Evolutionary conservation across 768 basidiomycete species (phyloP), one percentile per base, ranked within the genome.

Genomic region (Cytidiella melzeri): DNA sequence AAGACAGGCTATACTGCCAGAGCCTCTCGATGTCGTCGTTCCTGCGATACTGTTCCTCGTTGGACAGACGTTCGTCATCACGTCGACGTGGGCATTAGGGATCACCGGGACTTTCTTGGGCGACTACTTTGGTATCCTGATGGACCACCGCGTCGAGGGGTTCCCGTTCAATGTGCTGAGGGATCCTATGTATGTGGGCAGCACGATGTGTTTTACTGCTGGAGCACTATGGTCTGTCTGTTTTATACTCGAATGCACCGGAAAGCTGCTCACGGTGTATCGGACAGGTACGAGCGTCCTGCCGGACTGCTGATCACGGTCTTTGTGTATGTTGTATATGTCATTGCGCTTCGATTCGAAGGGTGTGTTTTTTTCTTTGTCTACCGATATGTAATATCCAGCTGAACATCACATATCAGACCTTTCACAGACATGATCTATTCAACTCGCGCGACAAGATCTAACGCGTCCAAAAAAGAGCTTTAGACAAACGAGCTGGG

Each of bases 111-210:
- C 92, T 2, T 96, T 93, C 73, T 73, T 91, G 41, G 87, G 70
- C 1, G 87, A 87, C 62, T 90, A 90, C 62, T 90, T 92, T 56
- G 89, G 87, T 3, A 88, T 91, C 52, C 67, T 89, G 55, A 92
- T 87, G 92, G 83, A 91, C 60, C 74, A 84, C 52, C 75, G 89
- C 45, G 93, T 97, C n/a, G 86, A 92, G 60, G 86, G 88, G 19
- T 99, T 99, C 73, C 95, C 95, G 0, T 99, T 97, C 76, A 95
- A 95, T 63, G 77, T 96, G 41, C 74, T 94, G 37, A 74, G 80
- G 18, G 86, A 96, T 65, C 95, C 95, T 0, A 99, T 99, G 95
- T 98, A 99, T 62, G 87, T 92, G 41, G 95, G 95, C 6, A 92
- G 87, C 61, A 93, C 92, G 4, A 70, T 99, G 71, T 89, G 84